These are phyloP conservation scores for Fusarium chaquense DNA, from an alignment of 2,329 filamentous ascomycete species.

Conservation along the genomic window DNA sequence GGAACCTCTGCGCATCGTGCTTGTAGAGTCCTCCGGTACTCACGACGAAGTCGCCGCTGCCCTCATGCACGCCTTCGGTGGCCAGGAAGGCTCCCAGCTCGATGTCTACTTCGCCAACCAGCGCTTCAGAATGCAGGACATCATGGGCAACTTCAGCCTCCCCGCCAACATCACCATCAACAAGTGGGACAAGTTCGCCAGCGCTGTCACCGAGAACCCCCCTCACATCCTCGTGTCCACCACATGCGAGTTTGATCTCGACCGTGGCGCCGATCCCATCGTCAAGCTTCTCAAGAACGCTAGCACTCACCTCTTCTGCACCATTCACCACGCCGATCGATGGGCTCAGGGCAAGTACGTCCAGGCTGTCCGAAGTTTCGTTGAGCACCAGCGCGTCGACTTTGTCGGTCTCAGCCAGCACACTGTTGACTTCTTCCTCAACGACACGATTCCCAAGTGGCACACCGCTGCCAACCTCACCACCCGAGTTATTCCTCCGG, in stretches of 20 bases:
- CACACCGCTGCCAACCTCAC: conserved; percentile 28
- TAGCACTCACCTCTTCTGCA: conserved; percentile 46
- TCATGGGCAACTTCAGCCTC: conserved; percentile 46
- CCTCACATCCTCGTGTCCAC: conserved; percentile 48
- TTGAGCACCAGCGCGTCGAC: conserved; percentile 39
- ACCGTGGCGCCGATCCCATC: conserved; percentile 29
- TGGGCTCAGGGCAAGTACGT: conserved; percentile 43
- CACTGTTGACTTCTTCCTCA: conserved; percentile 42
- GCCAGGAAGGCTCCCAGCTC: conserved; percentile 38
- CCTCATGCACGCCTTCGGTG: conserved; percentile 45
- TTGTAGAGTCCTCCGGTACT: conserved; percentile 45
- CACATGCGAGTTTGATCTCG: conserved; percentile 48
- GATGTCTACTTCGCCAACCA: conserved; percentile 41
- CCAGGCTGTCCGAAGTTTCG: conserved; percentile 38
- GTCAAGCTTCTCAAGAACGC: conserved; percentile 38
- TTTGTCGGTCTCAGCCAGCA: conserved; percentile 48
- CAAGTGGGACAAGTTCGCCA: conserved; percentile 33
- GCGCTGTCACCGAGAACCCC: conserved; percentile 21
- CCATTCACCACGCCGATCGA: conserved; percentile 47
- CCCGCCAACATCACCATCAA: conserved; percentile 34
- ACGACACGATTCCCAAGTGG: conserved; percentile 42
- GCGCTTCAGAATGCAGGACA: conserved; percentile 47
- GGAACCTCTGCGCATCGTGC: conserved; percentile 42
- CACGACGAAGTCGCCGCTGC: conserved; percentile 49
- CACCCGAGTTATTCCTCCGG: conserved; percentile 44